Conservation (phyloP, 1,284 basidiomycete genomes). For the Lentinus polychrous region DNA sequence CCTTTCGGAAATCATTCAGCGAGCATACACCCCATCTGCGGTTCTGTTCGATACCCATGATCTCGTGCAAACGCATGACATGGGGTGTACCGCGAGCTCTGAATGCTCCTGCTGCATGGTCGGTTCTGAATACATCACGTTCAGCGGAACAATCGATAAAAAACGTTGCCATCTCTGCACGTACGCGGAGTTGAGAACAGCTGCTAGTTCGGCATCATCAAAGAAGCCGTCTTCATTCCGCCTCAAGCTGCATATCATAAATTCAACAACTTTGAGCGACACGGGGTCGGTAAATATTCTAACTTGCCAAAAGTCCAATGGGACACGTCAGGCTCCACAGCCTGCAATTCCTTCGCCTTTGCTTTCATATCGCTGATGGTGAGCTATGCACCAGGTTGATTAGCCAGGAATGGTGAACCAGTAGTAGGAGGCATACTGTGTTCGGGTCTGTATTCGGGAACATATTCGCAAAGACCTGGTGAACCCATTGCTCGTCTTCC, state of each 20-base stretch:
- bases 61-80: conserved; percentile 70
- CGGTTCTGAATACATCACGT: conserved; percentile 40
- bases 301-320: conserved; percentile 68
- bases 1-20: conserved; percentile 80
- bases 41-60: conserved; percentile 77
- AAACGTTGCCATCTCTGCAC: conserved; percentile 19
- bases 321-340: conserved; percentile 37
- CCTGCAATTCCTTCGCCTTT: conserved; percentile 34
- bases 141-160: background rate
- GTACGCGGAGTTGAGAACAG: conserved; percentile 60
- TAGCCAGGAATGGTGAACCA: no score
- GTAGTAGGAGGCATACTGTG: conserved; percentile 22
- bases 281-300: conserved; percentile 16
- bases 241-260: conserved; percentile 36
- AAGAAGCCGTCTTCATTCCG: conserved; percentile 61
- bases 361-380: conserved; percentile 54
- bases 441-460: conserved; percentile 52
- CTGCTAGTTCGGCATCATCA: conserved; percentile 67
- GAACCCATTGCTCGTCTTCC: conserved; percentile 66
- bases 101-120: conserved; percentile 72
- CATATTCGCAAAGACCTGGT: conserved; percentile 36
- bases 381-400: no score
- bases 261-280: background rate
- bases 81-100: conserved; percentile 72
- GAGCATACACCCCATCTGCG: conserved; percentile 80